Conservation (phyloP, 73 alveolate species). For the Blepharisma japonicum region DNA sequence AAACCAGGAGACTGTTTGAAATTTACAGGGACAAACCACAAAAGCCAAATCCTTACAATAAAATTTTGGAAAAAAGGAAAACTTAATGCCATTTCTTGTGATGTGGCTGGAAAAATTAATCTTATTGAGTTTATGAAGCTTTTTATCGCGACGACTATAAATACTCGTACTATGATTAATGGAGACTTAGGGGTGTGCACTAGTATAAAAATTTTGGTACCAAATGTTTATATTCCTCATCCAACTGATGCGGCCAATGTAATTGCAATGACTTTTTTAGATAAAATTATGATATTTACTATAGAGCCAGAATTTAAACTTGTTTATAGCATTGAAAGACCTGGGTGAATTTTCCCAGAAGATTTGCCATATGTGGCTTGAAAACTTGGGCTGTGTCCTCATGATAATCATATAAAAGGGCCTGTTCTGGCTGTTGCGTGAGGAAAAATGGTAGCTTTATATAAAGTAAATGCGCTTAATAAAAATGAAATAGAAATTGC, state of each 20-base stretch:
- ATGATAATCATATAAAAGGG: neutral
- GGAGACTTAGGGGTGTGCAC: neutral
- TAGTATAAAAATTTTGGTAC: neutral
- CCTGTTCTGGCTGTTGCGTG: constrained; percentile 29
- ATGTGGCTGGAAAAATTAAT: neutral
- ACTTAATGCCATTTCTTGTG: constrained; percentile 9
- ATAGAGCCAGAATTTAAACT: constrained; percentile 25
- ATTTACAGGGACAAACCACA: neutral
- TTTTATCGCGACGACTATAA: neutral
- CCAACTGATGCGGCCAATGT: constrained; percentile 15
- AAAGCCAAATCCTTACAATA: neutral
- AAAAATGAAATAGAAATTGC: constrained; percentile 1
- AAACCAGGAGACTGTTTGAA: constrained; percentile 12
- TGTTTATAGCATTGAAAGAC: constrained; percentile 13
- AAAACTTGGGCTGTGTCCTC: constrained; percentile 1
- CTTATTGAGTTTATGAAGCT: neutral
- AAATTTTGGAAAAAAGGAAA: constrained; percentile 20
- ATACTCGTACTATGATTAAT: neutral
- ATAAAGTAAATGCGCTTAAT: neutral
- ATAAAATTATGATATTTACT: neutral
- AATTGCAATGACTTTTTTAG: constrained; percentile 13
- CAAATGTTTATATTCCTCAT: constrained; percentile 12
- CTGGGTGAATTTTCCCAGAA: neutral
- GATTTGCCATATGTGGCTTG: constrained; percentile 10
- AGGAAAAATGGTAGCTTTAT: neutral